Percentiles rank a stretch among this genome's conserved stretches.
These are phyloP conservation scores for Oenanthe sinensis DNA, from an alignment of 129 eudicot species.

Conservation along the genomic window DNA sequence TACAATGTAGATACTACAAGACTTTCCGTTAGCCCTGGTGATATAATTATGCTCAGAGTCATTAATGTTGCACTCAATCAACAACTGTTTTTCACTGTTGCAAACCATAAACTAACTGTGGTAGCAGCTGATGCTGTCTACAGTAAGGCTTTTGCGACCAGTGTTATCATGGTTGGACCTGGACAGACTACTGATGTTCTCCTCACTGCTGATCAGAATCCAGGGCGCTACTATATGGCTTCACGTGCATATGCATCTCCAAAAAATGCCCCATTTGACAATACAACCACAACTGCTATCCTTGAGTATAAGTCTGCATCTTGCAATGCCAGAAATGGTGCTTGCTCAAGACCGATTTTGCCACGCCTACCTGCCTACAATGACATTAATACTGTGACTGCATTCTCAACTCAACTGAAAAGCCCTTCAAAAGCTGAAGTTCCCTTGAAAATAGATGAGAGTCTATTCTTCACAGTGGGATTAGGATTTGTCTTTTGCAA, in stretches of 20 bases:
- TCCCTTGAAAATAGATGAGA: slow-evolving; percentile 35
- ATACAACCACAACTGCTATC: slow-evolving; percentile 55
- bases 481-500: slow-evolving; percentile 44
- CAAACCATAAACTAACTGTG: slow-evolving; percentile 53
- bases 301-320: slow-evolving; percentile 26
- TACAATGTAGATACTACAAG: slow-evolving; percentile 30
- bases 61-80: slow-evolving; percentile 63
- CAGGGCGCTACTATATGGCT: slow-evolving; percentile 48
- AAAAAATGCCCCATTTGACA: slow-evolving; percentile 41
- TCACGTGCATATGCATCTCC: slow-evolving; percentile 43
- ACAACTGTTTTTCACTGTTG: slow-evolving; percentile 49
- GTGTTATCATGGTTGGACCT: slow-evolving; percentile 46
- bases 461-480: slow-evolving; percentile 44
- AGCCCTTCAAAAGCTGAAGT: slow-evolving; percentile 25
- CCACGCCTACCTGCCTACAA: slow-evolving; percentile 48
- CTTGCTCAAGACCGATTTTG: slow-evolving; percentile 24
- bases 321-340: slow-evolving; percentile 17
- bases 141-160: slow-evolving; percentile 40
- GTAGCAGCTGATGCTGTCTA: slow-evolving; percentile 48
- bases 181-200: slow-evolving; percentile 61
- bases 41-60: slow-evolving; percentile 40
- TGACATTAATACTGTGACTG: slow-evolving; percentile 43
- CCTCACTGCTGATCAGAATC: slow-evolving; percentile 39
- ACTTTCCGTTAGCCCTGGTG: slow-evolving; percentile 34
- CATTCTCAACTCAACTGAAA: slow-evolving; percentile 35